Base-by-base conservation (phyloP, 768 basidiomycete species). In the Lentinula guzmanii region DNA sequence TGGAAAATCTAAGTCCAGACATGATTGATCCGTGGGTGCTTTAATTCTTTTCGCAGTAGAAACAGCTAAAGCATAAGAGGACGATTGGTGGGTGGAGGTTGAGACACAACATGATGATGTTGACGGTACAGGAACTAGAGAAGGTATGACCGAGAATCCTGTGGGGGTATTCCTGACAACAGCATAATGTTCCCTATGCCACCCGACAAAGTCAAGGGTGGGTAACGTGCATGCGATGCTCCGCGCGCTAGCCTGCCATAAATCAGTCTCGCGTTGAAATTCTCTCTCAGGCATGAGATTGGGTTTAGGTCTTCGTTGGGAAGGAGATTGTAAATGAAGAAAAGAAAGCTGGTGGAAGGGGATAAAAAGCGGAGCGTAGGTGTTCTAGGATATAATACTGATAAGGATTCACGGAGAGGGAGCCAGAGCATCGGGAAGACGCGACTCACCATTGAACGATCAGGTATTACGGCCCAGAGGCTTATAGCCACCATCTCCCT, bases 181-280 rank as follows among this genome's bases (percentile, higher is more conserved):
- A 61, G 85, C 86, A 66, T 84, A 87, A 69, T 87, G 84, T 72
- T 87, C 86, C 42, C 85, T 84, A 70, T 88, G 84, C 86, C 86
- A 88, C n/a, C 86, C 86, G 1, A 88, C 69, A 63, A 87, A 88
- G 71, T 88, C 86, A 34, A 88, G 67, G 28, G 78, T 77, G 4
- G 80, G 82, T 0, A 87, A 65, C 31, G 70, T 69, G 3, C 71
- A 69, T 1, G 86, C 85, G 58, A 88, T 77, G 64, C 74, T 76
- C 33, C 80, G 74, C 52, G 81, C 84, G 58, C 72, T 76, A 34
- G 77, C 75, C 41, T 76, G 72, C 85, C 86, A 87, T 18, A 78
- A 55, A 28, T 83, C 83, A 4, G 83, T 85, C 67, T 86, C 82
- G 18, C 82, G 66, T 62, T 76, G 77, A 62, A 80, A 83, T 45